Conservation (phyloP, 192 early-diverging fungal species). For the Dissophora globulifera region DNA sequence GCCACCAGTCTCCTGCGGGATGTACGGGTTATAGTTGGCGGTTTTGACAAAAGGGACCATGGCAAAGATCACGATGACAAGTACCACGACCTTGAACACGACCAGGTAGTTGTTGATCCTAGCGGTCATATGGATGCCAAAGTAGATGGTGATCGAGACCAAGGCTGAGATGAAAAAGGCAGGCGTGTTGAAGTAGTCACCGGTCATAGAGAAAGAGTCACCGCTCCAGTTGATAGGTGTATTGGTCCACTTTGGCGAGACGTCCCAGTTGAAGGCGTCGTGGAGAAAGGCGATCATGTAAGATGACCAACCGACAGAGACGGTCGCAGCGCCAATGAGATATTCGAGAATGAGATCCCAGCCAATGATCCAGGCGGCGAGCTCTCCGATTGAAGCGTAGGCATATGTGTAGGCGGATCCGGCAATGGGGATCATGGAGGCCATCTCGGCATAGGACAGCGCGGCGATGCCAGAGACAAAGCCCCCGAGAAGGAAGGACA, state of each 20-base stretch:
- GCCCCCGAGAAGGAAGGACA: constrained; percentile 86
- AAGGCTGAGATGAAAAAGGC: constrained; percentile 75
- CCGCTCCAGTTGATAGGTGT: constrained; percentile 74
- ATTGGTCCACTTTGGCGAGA: constrained; percentile 66
- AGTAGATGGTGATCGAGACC: constrained; percentile 70
- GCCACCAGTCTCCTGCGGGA: constrained; percentile 74
- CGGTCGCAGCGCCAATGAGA: constrained; percentile 83
- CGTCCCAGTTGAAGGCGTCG: constrained; percentile 67
- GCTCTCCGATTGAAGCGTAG: constrained; percentile 88
- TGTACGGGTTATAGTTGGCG: constrained; percentile 82
- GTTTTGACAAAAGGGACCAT: constrained; percentile 75
- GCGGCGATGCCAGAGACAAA: constrained; percentile 78
- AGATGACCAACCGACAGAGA: constrained; percentile 83
- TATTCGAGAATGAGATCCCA: constrained; percentile 94
- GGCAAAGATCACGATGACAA: constrained; percentile 84
- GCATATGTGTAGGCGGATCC: constrained; percentile 90
- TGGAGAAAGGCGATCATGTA: constrained; percentile 79
- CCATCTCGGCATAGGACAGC: constrained; percentile 88
- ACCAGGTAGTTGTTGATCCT: constrained; percentile 81
- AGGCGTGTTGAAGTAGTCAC: constrained; percentile 79
- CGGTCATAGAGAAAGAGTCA: constrained; percentile 17
- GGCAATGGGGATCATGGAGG: constrained; percentile 86
- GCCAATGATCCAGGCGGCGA: constrained; percentile 90
- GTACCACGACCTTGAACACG: constrained; percentile 75
- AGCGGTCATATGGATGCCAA: constrained; percentile 82